Conservation (phyloP, 805 yeast species). For the Yamadazyma takamatsuzukensis region DNA sequence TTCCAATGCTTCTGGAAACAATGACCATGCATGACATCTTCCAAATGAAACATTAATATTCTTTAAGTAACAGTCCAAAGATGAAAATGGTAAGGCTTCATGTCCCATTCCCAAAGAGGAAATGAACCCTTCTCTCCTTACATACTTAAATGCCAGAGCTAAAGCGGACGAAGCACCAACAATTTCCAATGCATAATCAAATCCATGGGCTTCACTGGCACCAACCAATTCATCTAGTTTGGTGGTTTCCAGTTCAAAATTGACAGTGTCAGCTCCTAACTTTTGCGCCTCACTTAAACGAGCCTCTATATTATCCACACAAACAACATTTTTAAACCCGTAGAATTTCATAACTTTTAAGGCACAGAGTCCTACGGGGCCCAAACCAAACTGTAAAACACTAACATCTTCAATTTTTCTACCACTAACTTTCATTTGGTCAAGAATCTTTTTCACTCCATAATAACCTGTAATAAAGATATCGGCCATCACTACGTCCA, state of each 20-base stretch:
- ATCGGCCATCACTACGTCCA: constrained; percentile 57
- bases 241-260: constrained; percentile 36
- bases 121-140: constrained; percentile 56
- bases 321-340: constrained; percentile 44
- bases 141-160: constrained; percentile 47
- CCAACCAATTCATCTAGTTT: constrained; percentile 24
- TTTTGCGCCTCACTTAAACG: constrained; percentile 41
- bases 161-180: constrained; percentile 56
- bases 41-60: constrained; percentile 59
- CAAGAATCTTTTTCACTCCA: constrained; percentile 50
- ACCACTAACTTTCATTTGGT: constrained; percentile 31
- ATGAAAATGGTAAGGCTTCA: constrained; percentile 52
- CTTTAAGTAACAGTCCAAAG: constrained; percentile 55
- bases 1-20: constrained; percentile 49
- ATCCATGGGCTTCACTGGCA: constrained; percentile 48
- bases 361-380: constrained; percentile 59
- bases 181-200: constrained; percentile 58
- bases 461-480: constrained; percentile 62
- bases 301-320: constrained; percentile 47
- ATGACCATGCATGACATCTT: constrained; percentile 58
- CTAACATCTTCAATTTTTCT: constrained; percentile 27
- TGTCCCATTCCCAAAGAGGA: constrained; percentile 61
- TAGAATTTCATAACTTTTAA: constrained; percentile 40
- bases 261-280: constrained; percentile 45
- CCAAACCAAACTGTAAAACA: constrained; percentile 54